Evolutionary conservation across 2,329 filamentous ascomycete species (phyloP).

Genomic region (Alternaria gaisen): DNA sequence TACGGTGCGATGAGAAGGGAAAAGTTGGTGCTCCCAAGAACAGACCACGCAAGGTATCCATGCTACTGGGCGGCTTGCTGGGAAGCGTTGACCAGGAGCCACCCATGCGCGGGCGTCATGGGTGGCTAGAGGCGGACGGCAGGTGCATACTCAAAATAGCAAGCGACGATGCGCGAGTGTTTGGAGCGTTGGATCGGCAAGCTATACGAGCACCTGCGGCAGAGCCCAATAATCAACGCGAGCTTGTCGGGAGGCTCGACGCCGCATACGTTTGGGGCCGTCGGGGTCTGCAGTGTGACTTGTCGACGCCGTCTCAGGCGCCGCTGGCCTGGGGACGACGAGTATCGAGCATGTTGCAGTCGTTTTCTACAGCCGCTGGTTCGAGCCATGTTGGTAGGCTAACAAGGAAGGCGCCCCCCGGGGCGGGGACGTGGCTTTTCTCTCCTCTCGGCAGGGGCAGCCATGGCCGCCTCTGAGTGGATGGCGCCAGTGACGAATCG

Average conservation of each 20-base stretch:
- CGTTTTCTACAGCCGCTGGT: not conserved
- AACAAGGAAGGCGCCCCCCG: not conserved
- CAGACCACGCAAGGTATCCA: constrained; percentile 30
- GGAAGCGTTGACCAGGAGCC: constrained; percentile 5
- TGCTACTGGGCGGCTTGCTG: constrained; percentile 20
- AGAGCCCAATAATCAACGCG: not conserved
- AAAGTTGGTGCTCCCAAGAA: constrained; percentile 25
- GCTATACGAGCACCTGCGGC: constrained; percentile 26
- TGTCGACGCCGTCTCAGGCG: not conserved
- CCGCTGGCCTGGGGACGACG: no score
- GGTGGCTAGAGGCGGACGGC: constrained; percentile 32
- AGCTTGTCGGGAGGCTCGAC: not conserved
- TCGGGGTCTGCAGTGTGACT: not conserved
- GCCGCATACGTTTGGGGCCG: not conserved
- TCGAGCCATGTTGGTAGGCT: constrained; percentile 12
- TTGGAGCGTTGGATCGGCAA: constrained; percentile 37
- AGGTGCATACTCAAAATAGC: constrained; percentile 40
- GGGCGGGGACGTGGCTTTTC: constrained; percentile 5
- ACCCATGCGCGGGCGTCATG: constrained; percentile 15
- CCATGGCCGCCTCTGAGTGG: not conserved
- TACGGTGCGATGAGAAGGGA: constrained; percentile 23
- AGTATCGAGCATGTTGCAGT: not conserved
- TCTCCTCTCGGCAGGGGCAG: constrained; percentile 1
- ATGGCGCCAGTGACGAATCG: not conserved
- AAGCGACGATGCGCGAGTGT: constrained; percentile 35